Evolutionary conservation across 2,329 filamentous ascomycete genomes (phyloP).

Genomic region (Fusarium caatingaense): DNA sequence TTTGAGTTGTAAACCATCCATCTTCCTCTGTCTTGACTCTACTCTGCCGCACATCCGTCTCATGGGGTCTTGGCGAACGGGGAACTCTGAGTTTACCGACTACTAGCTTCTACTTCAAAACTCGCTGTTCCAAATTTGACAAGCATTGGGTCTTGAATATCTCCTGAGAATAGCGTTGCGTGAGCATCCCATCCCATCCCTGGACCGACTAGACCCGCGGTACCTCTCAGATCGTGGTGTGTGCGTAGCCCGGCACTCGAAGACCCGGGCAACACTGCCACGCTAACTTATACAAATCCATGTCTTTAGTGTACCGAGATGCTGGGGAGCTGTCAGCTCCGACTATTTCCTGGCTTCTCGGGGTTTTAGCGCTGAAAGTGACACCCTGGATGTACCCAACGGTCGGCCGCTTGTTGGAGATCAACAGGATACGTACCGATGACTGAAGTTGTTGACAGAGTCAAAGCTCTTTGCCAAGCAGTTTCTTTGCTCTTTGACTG

Average conservation of each 20-base stretch:
- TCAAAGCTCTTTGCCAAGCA: conserved; percentile 3
- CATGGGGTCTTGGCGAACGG: neutral
- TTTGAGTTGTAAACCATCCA: neutral
- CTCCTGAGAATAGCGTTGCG: neutral
- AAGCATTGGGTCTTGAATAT: neutral
- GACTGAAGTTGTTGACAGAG: neutral
- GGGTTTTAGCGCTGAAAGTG: neutral
- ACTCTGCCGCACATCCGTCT: neutral
- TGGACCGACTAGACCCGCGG: neutral
- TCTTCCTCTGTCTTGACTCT: neutral
- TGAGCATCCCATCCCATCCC: neutral
- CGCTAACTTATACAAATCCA: neutral
- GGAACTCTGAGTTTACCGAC: neutral
- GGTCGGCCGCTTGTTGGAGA: conserved; percentile 1
- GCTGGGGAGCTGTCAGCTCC: neutral
- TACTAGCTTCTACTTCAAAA: neutral
- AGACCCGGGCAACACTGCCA: neutral
- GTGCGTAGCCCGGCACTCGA: neutral
- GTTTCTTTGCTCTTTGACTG: neutral
- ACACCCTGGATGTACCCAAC: neutral
- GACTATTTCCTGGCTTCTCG: neutral
- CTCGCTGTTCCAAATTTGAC: neutral
- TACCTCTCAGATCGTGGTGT: neutral
- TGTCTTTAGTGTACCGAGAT: conserved; percentile 1
- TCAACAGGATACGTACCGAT: neutral